A percentile compares a stretch with the other conserved stretches of the same genome.
Evolutionary conservation across 148 eudicot species (phyloP).

Genomic region (Rhododendron vialii): DNA sequence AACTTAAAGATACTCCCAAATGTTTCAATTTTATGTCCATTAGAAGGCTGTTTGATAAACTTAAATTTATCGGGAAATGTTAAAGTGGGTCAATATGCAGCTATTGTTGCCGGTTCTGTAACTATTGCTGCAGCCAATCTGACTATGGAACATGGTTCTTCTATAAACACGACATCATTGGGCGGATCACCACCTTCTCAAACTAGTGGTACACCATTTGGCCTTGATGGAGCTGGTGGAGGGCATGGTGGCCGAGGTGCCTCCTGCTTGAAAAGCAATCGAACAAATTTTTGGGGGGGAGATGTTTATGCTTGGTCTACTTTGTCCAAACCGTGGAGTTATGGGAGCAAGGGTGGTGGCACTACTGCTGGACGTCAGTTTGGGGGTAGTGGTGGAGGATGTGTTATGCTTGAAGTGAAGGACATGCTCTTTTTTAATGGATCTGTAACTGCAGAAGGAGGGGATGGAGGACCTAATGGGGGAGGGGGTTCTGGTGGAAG

Average conservation of each 20-base stretch:
- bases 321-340: no score
- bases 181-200: conserved; percentile 75
- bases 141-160: conserved; percentile 30
- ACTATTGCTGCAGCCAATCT: no score
- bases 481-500: conserved; percentile 97
- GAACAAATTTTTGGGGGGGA: no score
- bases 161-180: conserved; percentile 56
- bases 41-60: conserved; percentile 51
- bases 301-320: no score
- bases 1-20: conserved; percentile 73
- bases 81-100: conserved; percentile 54
- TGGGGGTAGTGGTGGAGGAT: no score
- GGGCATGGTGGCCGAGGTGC: no score
- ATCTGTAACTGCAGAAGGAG: not conserved
- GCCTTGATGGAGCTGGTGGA: conserved; percentile 14
- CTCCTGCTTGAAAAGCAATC: no score
- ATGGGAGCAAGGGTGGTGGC: no score
- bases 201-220: conserved; percentile 81
- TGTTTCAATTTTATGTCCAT: conserved; percentile 50
- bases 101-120: conserved; percentile 31
- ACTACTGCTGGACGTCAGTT: no score
- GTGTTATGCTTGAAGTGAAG: no score
- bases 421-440: no score
- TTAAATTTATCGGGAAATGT: conserved; percentile 64
- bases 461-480: conserved; percentile 25